These are phyloP conservation scores for Aphanomyces euteiches DNA, from an alignment of 352 stramenopile genomes.

Conservation along the genomic window DNA sequence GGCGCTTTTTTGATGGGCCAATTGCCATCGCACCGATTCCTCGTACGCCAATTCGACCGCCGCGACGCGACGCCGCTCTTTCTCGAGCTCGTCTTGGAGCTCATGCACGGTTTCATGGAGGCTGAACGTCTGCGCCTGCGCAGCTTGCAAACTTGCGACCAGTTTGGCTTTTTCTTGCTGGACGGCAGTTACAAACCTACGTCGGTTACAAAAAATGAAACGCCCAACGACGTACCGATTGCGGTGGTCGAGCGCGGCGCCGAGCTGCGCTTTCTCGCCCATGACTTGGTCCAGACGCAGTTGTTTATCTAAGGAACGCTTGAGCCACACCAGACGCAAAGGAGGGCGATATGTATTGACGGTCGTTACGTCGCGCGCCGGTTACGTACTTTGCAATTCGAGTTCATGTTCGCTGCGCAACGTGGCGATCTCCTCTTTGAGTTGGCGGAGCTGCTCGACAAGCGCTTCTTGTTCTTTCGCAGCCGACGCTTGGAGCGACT, in stretches of 20 bases:
- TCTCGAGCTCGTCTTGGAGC: slow-evolving; percentile 7
- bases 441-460: not conserved
- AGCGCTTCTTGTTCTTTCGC: slow-evolving; percentile 14
- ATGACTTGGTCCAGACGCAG: slow-evolving; percentile 16
- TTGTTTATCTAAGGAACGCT: slow-evolving; percentile 17
- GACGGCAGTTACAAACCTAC: slow-evolving; percentile 13
- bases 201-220: not conserved
- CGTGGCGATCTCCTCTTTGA: slow-evolving; percentile 6
- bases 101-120: not conserved
- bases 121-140: slow-evolving; percentile 9
- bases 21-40: slow-evolving; percentile 12
- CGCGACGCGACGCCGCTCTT: slow-evolving; percentile 20
- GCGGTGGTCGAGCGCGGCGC: not conserved
- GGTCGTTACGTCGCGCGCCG: not conserved
- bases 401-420: slow-evolving; percentile 16
- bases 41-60: slow-evolving; percentile 21
- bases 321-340: not conserved
- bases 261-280: slow-evolving; percentile 19
- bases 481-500: not conserved
- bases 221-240: slow-evolving; percentile 3
- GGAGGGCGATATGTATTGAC: not conserved
- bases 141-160: slow-evolving; percentile 13
- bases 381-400: slow-evolving; percentile 25
- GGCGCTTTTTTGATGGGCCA: too few species aligned
- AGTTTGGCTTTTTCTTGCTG: slow-evolving; percentile 13